Evolutionary conservation across 768 basidiomycete genomes (phyloP), one percentile per base, ranked within the genome.

Genomic region (Tulasnella sp.): DNA sequence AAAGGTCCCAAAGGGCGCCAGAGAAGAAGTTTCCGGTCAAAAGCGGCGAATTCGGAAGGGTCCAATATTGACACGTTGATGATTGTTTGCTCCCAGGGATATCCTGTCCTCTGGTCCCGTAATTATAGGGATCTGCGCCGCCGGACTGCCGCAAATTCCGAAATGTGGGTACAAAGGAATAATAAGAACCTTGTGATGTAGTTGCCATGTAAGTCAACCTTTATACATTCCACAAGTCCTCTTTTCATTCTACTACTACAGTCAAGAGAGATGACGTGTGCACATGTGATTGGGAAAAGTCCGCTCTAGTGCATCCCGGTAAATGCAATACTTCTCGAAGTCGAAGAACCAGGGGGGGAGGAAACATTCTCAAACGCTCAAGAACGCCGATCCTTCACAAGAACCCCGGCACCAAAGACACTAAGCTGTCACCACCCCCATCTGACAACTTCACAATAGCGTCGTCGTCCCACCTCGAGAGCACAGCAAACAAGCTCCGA

Each of bases 381-480:
- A 68, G 34, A 68, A 68, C 62, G 62, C 62, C 62, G 62, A 68
- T 68, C 62, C 62, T 68, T 68, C 62, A 36, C 62, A 68, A 36
- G 52, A 52, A 52, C 52, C 52, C 62, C 27, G 62, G 62, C 56
- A 52, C 52, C 52, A 24, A 52, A 10, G 4, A 68, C 4, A 68
- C 16, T 10, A n/a, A 27, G n/a, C 12, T 34, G 31, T n/a, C 58
- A 31, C 58, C n/a, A n/a, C 7, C 18, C 16, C 21, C 62, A 52
- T 52, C 52, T 52, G 52, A 52, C 52, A 24, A n/a, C 44, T 52
- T 52, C 34, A 27, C n/a, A 68, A 68, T n/a, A n/a, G 34, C 27
- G n/a, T 31, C n/a, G 56, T 58, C 31, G n/a, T n/a, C n/a, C n/a
- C n/a, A 58, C 62, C 62, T 68, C 31, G 3, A 2, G 21, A 68